Evolutionary conservation across 1,284 basidiomycete species (phyloP).

Genomic region (Microbotryomycetes sp.): DNA sequence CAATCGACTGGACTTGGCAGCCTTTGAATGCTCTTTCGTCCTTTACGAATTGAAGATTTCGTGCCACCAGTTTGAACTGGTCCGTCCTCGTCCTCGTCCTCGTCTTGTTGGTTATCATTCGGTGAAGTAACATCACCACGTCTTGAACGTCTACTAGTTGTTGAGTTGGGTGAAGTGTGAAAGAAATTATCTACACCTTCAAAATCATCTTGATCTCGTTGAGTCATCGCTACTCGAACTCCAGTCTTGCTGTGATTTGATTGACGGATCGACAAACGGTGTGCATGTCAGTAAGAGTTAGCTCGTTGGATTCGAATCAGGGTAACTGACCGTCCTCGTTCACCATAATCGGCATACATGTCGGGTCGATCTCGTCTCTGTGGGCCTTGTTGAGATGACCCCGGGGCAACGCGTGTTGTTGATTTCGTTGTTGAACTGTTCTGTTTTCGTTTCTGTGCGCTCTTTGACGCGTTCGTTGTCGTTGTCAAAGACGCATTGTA

Average conservation of each 20-base stretch:
- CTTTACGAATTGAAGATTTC: background rate
- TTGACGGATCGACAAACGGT: background rate
- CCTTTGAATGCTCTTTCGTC: conserved; percentile 5
- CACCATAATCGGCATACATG: conserved; percentile 16
- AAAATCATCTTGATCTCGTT: conserved; percentile 67
- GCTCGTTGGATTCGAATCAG: background rate
- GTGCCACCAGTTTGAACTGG: background rate
- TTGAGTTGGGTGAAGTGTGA: conserved; percentile 35
- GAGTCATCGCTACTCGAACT: conserved; percentile 34
- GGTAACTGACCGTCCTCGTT: conserved; percentile 20
- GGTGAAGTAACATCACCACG: background rate
- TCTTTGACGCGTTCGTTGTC: background rate
- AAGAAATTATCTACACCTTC: conserved; percentile 73
- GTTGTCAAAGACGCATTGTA: no score
- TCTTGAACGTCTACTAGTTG: conserved; percentile 2
- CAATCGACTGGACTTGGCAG: conserved; percentile 52
- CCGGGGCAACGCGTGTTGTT: background rate
- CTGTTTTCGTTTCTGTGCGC: background rate
- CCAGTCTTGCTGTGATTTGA: conserved; percentile 29
- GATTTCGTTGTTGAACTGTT: background rate
- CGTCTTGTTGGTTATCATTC: no score
- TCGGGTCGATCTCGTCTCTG: conserved; percentile 18
- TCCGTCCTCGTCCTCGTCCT: background rate
- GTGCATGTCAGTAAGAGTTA: background rate
- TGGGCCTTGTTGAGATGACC: background rate